Percentiles rank a stretch among this genome's conserved stretches.
These are phyloP conservation scores for Drechslerella coelobrocha DNA, from an alignment of 2,329 filamentous ascomycete species.

Conservation along the genomic window DNA sequence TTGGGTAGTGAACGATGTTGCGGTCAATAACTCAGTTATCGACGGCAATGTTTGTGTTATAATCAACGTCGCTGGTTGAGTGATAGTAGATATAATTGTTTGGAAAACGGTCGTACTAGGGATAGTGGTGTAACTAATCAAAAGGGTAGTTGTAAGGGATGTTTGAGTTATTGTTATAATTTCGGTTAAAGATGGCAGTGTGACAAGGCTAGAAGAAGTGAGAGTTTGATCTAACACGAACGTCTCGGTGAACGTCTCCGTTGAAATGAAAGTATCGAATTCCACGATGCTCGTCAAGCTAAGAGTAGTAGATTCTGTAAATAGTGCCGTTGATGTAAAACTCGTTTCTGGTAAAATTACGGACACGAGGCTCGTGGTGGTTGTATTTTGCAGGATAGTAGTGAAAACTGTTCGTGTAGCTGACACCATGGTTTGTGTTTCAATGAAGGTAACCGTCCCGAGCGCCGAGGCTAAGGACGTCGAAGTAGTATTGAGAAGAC, in stretches of 20 bases:
- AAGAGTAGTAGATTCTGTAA: conserved; percentile 10
- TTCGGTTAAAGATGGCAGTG: neutral
- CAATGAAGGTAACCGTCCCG: neutral
- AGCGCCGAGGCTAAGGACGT: neutral
- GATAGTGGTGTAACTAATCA: conserved; percentile 4
- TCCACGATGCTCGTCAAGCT: conserved; percentile 1
- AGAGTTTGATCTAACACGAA: neutral
- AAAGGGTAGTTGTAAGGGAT: neutral
- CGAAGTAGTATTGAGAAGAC: neutral
- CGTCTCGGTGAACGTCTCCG: neutral
- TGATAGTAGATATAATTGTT: conserved; percentile 1
- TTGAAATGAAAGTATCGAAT: neutral
- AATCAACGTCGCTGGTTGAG: conserved; percentile 1
- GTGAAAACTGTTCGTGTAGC: neutral
- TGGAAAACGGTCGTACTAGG: conserved; percentile 5
- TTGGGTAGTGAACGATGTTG: neutral
- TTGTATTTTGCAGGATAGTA: neutral
- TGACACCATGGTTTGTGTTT: neutral
- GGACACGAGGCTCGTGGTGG: neutral
- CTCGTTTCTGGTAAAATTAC: conserved; percentile 5
- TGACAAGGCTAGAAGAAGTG: neutral
- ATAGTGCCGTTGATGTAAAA: conserved; percentile 2
- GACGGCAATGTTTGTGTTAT: conserved; percentile 12
- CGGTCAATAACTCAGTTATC: neutral
- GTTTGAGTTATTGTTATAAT: neutral